Evolutionary conservation across 2,329 filamentous ascomycete species (phyloP).

Genomic region (Myotisia sp.): DNA sequence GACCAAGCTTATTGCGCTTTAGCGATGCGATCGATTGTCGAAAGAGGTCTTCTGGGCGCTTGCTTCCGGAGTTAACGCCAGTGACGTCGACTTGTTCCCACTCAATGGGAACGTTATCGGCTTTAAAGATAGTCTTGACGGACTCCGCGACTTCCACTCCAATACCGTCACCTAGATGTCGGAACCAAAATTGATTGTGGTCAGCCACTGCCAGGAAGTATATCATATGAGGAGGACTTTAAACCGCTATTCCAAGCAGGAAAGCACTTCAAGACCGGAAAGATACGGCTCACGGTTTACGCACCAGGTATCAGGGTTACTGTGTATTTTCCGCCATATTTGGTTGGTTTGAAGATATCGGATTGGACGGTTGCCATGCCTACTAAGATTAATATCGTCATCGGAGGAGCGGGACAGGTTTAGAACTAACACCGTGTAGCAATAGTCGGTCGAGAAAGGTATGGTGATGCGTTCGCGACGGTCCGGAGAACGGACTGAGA

Average conservation of each 20-base stretch:
- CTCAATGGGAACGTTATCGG: slow-evolving; percentile 94
- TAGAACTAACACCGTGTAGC: slow-evolving; percentile 38
- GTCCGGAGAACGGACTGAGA: slow-evolving; percentile 43
- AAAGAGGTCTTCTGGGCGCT: slow-evolving; percentile 89
- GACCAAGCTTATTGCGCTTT: slow-evolving; percentile 94
- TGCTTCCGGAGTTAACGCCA: slow-evolving; percentile 70
- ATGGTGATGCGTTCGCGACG: slow-evolving; percentile 34
- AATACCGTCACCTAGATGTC: slow-evolving; percentile 63
- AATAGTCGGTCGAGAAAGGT: slow-evolving; percentile 36
- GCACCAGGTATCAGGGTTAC: slow-evolving; percentile 91
- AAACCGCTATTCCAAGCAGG: too few species aligned
- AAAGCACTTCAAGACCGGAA: neutral
- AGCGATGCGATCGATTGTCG: slow-evolving; percentile 88
- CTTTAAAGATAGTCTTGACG: slow-evolving; percentile 99
- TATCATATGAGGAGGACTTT: too few species aligned
- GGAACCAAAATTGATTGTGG: neutral
- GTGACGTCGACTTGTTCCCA: slow-evolving; percentile 98
- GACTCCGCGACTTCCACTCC: slow-evolving; percentile 95
- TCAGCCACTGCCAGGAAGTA: too few species aligned
- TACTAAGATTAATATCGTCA: slow-evolving; percentile 15
- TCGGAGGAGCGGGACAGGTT: neutral
- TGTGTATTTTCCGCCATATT: slow-evolving; percentile 98
- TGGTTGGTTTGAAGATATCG: slow-evolving; percentile 97
- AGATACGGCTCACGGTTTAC: slow-evolving; percentile 16
- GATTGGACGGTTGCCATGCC: slow-evolving; percentile 69